These are phyloP conservation scores for Talaromyces sp. DNA, from an alignment of 2,329 filamentous ascomycete genomes.

Conservation along the genomic window DNA sequence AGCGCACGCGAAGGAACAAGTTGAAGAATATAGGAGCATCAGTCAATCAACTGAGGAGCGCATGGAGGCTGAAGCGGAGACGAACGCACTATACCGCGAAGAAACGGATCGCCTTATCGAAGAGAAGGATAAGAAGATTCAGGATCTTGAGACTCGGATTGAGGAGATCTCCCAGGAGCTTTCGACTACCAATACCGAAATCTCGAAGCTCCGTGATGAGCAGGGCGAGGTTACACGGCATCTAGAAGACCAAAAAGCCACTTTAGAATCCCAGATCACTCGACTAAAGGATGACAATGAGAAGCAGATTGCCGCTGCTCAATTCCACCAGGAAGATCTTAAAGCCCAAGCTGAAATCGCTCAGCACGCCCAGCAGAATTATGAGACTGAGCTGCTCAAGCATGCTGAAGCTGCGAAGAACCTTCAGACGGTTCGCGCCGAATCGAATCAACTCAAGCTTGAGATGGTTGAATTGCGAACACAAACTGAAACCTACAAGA, in stretches of 20 bases:
- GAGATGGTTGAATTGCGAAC: slow-evolving; percentile 73
- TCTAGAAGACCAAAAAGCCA: slow-evolving; percentile 79
- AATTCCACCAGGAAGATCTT: slow-evolving; percentile 87
- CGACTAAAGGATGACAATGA: slow-evolving; percentile 83
- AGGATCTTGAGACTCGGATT: slow-evolving; percentile 78
- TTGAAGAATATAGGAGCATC: slow-evolving; percentile 85
- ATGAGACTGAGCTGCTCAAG: slow-evolving; percentile 91
- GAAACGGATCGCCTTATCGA: slow-evolving; percentile 76
- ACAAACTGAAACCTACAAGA: slow-evolving; percentile 83
- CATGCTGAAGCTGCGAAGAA: slow-evolving; percentile 92
- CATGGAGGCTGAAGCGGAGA: slow-evolving; percentile 74
- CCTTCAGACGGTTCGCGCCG: slow-evolving; percentile 74
- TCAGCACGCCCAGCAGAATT: slow-evolving; percentile 88
- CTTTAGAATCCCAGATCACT: slow-evolving; percentile 75
- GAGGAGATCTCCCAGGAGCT: slow-evolving; percentile 84
- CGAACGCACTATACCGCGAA: slow-evolving; percentile 83
- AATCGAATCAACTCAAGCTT: slow-evolving; percentile 80
- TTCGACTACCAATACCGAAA: slow-evolving; percentile 76
- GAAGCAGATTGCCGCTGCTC: slow-evolving; percentile 74
- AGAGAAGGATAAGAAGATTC: slow-evolving; percentile 77
- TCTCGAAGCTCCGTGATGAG: slow-evolving; percentile 77
- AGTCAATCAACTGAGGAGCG: slow-evolving; percentile 87
- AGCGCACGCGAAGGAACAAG: slow-evolving; percentile 76
- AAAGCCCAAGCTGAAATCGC: slow-evolving; percentile 93
- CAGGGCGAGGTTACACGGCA: slow-evolving; percentile 73